phyloP scores from a whole-genome alignment of 495 filamentous ascomycete species.

The Penicillium simplicissimum region DNA sequence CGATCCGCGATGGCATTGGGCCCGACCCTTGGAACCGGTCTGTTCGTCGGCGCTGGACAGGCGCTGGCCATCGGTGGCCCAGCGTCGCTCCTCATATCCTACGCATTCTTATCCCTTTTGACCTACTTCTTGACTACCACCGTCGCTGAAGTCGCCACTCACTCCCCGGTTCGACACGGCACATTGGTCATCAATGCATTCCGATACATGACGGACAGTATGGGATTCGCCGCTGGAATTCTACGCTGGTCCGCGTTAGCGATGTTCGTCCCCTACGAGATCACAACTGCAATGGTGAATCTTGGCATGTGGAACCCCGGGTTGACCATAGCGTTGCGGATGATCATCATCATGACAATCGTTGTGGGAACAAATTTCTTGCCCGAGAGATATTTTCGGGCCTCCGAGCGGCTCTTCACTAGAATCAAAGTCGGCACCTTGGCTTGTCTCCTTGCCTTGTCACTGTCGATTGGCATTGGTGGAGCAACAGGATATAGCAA shows the following conservation, averaged over 20 bases:
- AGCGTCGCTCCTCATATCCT: conserved; percentile 41
- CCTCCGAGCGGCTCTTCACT: conserved; percentile 78
- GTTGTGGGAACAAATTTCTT: conserved; percentile 77
- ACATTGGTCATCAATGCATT: conserved; percentile 58
- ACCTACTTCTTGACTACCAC: conserved; percentile 62
- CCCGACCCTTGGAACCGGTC: conserved; percentile 43
- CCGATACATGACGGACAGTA: conserved; percentile 49
- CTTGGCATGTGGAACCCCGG: conserved; percentile 71
- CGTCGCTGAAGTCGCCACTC: conserved; percentile 64
- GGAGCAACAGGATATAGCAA: conserved; percentile 63
- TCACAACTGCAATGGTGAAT: conserved; percentile 81
- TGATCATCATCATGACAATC: conserved; percentile 66
- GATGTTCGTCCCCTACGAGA: conserved; percentile 71
- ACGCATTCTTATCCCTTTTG: conserved; percentile 51
- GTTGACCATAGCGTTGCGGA: conserved; percentile 64
- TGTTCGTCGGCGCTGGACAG: conserved; percentile 44
- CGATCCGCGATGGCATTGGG: conserved; percentile 32
- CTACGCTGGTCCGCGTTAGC: conserved; percentile 60
- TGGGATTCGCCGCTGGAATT: conserved; percentile 59
- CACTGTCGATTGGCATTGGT: conserved; percentile 68
- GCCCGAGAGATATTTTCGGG: conserved; percentile 74
- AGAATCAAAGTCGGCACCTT: conserved; percentile 78
- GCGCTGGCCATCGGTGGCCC: conserved; percentile 44
- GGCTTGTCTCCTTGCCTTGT: conserved; percentile 66
- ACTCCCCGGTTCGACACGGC: conserved; percentile 55